Evolutionary conservation across 2,329 filamentous ascomycete species (phyloP), one percentile per base, ranked within the genome.

Genomic region (Stagonosporopsis tanaceti): DNA sequence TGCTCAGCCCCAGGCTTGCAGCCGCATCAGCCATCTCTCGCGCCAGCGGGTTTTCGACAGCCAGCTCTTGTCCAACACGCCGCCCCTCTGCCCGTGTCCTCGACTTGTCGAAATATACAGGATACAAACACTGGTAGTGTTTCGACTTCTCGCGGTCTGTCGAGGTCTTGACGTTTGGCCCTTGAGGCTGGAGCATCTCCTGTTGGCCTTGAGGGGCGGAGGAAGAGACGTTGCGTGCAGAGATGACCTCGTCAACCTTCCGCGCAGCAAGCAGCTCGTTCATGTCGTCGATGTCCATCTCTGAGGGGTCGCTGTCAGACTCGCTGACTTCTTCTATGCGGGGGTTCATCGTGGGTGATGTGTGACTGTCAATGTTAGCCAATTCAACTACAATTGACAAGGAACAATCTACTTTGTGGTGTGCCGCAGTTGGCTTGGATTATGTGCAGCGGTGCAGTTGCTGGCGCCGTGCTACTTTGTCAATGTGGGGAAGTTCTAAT

Each of bases 271-370:
- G 84, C 78, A 75, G 84, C 62, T 81, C 80, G 70, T 93, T 90
- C 77, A 89, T 89, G 79, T 97, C 93, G 63, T 92, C 91, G 50
- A 94, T 92, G 80, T 98, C 94, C 65, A 78, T 78, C 65, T 77
- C 78, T 14, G 90, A 92, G 66, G 83, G 79, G 58, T 86, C 88
- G 65, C 84, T 83, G 78, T 92, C 90, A 76, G 85, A 88, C 82
- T 96, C 92, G 59, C 89, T 92, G 62, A 97, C 89, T 79, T 98
- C 95, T 84, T 99, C 95, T 77, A 98, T 89, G 60, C 89, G 89
- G 59, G 93, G 87, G 81, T 95, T 76, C 73, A 76, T 75, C 30
- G 60, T 62, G 65, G 17, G 47, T 9, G 5, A n/a, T 44, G 34
- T 48, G 39, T 39, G 53, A 50, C 44, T 57, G 45, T 38, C 24